Percentiles rank a stretch among this genome's conserved stretches.
These are phyloP conservation scores for Xylariomycetidae sp. DNA, from an alignment of 2,329 filamentous ascomycete species.

Conservation along the genomic window DNA sequence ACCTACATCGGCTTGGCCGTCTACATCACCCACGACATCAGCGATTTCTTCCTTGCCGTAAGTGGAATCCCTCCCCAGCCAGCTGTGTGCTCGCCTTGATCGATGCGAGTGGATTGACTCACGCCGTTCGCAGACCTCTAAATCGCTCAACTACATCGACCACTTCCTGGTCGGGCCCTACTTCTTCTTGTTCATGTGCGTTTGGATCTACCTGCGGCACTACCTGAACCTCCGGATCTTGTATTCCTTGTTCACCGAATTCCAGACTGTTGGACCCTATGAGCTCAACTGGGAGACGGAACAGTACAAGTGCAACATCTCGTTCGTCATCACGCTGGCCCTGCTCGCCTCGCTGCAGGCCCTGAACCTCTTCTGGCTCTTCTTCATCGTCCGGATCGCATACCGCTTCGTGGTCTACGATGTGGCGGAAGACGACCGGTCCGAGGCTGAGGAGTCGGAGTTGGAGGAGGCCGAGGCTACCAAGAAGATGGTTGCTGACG, in stretches of 20 bases:
- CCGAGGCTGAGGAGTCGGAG: constrained; percentile 60
- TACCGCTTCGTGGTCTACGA: constrained; percentile 61
- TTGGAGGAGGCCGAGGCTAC: constrained; percentile 35
- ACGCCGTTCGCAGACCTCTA: constrained; percentile 60
- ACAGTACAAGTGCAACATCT: constrained; percentile 71
- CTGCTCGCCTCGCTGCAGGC: constrained; percentile 64
- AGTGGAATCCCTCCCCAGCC: constrained; percentile 26
- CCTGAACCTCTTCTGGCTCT: constrained; percentile 78
- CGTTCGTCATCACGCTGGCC: constrained; percentile 59
- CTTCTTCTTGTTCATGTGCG: constrained; percentile 72
- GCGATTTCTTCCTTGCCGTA: constrained; percentile 92
- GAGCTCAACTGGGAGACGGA: constrained; percentile 69
- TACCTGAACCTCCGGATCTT: constrained; percentile 75
- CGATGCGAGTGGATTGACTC: no score
- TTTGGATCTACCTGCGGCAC: constrained; percentile 89
- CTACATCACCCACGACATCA: constrained; percentile 91
- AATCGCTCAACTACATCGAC: constrained; percentile 86
- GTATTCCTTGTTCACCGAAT: constrained; percentile 68
- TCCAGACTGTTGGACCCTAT: constrained; percentile 67
- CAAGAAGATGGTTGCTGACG: constrained; percentile 14
- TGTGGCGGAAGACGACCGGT: constrained; percentile 63
- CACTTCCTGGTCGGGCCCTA: constrained; percentile 73
- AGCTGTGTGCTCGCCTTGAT: neutral
- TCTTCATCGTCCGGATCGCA: constrained; percentile 68
- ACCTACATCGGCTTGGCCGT: constrained; percentile 91